Conservation (phyloP, 768 basidiomycete species). For the Boletus rufocinnamomeus region DNA sequence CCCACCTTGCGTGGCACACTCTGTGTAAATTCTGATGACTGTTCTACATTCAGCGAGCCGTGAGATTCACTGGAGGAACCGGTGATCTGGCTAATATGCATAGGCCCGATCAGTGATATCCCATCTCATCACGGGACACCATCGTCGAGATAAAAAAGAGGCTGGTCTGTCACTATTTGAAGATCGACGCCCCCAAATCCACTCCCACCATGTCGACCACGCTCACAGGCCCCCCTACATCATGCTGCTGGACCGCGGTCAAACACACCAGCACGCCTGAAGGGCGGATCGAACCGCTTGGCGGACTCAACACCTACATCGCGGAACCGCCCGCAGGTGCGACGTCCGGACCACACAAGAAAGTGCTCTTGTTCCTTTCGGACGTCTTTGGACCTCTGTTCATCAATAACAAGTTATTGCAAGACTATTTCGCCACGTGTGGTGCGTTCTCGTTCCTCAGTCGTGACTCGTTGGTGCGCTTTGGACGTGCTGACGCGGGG, state of each 20-base stretch:
- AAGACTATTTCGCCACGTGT: constrained; percentile 62
- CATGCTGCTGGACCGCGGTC: constrained; percentile 51
- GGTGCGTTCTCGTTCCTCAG: constrained; percentile 38
- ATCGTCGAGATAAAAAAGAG: constrained; percentile 1
- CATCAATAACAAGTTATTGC: constrained; percentile 56
- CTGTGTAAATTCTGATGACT: too few species aligned
- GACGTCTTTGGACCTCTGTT: constrained; percentile 58
- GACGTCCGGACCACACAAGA: constrained; percentile 32
- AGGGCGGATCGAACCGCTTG: constrained; percentile 46
- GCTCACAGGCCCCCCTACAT: constrained; percentile 45
- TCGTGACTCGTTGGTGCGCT: neutral
- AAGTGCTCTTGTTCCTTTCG: constrained; percentile 54
- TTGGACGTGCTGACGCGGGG: neutral
- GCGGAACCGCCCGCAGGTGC: constrained; percentile 42
- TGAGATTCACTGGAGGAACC: too few species aligned
- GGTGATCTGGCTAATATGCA: too few species aligned
- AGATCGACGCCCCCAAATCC: neutral
- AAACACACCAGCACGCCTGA: constrained; percentile 51
- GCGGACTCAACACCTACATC: constrained; percentile 54
- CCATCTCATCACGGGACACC: neutral
- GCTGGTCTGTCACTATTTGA: neutral
- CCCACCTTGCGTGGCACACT: too few species aligned
- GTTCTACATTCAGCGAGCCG: too few species aligned
- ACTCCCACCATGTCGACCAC: constrained; percentile 20
- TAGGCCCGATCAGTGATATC: neutral